Evolutionary conservation across 208 protist species (phyloP).

Genomic region (Acanthamoeba lugdunensis): DNA sequence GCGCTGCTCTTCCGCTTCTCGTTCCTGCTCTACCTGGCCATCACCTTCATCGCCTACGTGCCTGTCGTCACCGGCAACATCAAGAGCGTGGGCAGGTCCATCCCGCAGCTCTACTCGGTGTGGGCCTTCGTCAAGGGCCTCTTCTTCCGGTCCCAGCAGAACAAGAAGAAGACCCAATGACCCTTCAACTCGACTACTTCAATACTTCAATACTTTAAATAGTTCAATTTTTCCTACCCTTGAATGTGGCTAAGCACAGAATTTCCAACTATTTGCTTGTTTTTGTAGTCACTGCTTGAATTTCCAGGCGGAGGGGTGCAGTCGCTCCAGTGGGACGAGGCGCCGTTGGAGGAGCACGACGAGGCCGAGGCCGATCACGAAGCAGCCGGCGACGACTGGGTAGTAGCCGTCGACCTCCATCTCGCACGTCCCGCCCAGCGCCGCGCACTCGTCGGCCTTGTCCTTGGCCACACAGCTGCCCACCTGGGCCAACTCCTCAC

Average conservation of each 20-base stretch:
- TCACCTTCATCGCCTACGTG: neutral
- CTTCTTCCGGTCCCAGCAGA: neutral
- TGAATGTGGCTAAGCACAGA: too few relatives aligned
- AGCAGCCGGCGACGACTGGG: constrained; percentile 43
- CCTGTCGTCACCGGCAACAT: neutral
- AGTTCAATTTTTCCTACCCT: too few relatives aligned
- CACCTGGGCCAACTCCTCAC: neutral
- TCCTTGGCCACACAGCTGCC: constrained; percentile 63
- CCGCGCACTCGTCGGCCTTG: constrained; percentile 22
- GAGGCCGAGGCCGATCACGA: constrained; percentile 26
- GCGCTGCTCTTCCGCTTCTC: constrained; percentile 16
- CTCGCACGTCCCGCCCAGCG: constrained; percentile 39
- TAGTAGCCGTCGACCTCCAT: constrained; percentile 59
- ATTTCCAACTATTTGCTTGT: too few relatives aligned
- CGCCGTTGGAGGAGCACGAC: neutral
- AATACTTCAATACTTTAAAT: too few relatives aligned
- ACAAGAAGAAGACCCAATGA: too few relatives aligned
- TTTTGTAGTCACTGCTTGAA: neutral
- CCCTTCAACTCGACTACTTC: too few relatives aligned
- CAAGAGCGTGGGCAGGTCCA: neutral
- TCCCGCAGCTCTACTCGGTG: neutral
- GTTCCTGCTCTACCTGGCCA: constrained; percentile 30
- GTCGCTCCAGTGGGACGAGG: constrained; percentile 38
- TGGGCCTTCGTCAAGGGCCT: neutral
- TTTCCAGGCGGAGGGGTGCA: neutral